Evolutionary conservation across 2,329 filamentous ascomycete genomes (phyloP), one percentile per base, ranked within the genome.

Genomic region (Chrysoporthe deuterocubensis): DNA sequence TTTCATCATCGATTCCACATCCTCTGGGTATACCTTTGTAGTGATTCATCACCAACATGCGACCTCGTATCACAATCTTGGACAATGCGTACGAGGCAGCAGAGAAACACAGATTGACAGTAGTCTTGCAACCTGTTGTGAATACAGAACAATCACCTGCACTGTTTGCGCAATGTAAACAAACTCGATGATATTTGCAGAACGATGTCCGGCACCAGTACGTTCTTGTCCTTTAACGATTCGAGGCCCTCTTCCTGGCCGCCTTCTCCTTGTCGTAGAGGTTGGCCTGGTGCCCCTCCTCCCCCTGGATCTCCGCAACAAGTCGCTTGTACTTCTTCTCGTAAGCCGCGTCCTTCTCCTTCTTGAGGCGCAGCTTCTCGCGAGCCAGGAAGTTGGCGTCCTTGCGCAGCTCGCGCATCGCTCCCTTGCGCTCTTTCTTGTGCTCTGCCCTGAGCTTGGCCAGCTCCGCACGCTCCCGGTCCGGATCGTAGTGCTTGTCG

Each of bases 251-350:
- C 80, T 93, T 93, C 79, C 94, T 87, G 77, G 85, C 84, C 77
- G 87, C 85, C 85, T 90, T 96, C 84, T 96, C 93, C 74, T 91
- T 86, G 81, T 96, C 94, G 85, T 98, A 98, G 61, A 86, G 87
- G 80, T 98, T 98, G 56, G 89, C 86, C 79, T 96, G 94, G 68
- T 86, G 84, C 1, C 95, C 95, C 79, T 97, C 96, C 81, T 97
- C 92, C 73, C 91, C 93, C 82, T 99, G 95, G 74, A 99, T 97
- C 85, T 97, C 94, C 11, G 94, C 92, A 73, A 98, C 89, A 69
- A 99, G 84, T 72, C 91, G 88, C 85, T 91, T 92, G 84, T 95
- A 97, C 86, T 98, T 98, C 85, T 92, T 92, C 84, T 98, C 95
- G 84, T 99, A 98, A 72, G 92, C 94, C 67, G 88, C 89, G 83